These are phyloP conservation scores for Fragaria nilgerrensis DNA, from an alignment of 306 rosid species.

Conservation along the genomic window DNA sequence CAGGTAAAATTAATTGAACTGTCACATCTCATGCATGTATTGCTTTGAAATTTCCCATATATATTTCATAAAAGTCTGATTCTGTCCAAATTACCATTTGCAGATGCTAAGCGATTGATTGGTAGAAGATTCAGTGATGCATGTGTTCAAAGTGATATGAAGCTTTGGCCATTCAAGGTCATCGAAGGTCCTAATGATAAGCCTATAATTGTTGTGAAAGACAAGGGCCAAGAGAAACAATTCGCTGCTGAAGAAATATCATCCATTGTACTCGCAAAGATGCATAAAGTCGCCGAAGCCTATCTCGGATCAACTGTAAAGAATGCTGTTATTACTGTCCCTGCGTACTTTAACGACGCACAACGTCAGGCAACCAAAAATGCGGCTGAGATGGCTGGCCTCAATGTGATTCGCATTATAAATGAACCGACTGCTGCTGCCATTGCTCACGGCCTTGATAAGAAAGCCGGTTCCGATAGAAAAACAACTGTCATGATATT, in stretches of 20 bases:
- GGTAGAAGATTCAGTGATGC: neutral
- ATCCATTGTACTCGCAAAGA: neutral
- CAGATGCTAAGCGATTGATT: neutral
- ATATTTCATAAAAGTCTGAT: neutral
- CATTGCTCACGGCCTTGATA: neutral
- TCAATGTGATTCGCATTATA: neutral
- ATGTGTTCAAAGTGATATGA: neutral
- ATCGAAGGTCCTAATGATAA: neutral
- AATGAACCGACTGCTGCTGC: neutral
- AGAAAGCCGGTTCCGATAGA: neutral
- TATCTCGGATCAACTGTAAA: neutral
- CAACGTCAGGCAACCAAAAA: neutral
- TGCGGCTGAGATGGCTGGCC: neutral
- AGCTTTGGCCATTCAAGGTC: conserved; percentile 2
- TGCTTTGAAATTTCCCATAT: neutral
- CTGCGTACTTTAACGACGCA: neutral
- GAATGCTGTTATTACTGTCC: neutral
- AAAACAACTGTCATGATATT: neutral
- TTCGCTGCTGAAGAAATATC: neutral
- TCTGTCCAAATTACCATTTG: neutral
- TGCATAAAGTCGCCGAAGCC: neutral
- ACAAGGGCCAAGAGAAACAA: neutral
- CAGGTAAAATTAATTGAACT: neutral
- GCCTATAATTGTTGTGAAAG: neutral
- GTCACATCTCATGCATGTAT: neutral